phyloP scores from a whole-genome alignment of 2,329 filamentous ascomycete genomes.

The Trichoderma atroviride region DNA sequence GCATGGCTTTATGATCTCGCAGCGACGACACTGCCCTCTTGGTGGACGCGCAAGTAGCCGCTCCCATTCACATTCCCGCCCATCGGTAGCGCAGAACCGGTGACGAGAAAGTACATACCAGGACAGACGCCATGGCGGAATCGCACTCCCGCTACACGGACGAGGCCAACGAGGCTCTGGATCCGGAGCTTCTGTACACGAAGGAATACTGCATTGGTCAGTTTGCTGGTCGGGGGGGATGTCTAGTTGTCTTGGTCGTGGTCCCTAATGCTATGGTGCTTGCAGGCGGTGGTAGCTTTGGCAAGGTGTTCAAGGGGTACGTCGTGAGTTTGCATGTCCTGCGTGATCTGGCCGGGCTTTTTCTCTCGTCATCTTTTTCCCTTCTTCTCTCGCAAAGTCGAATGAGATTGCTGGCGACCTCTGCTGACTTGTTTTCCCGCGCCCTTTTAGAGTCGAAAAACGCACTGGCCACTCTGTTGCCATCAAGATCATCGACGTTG shows the following conservation, averaged over 20 bases:
- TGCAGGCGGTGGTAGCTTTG: slow-evolving; percentile 91
- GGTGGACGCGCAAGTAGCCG: slow-evolving; percentile 3
- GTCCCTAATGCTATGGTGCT: slow-evolving; percentile 28
- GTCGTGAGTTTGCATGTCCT: slow-evolving; percentile 46
- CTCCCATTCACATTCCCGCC: slow-evolving; percentile 10
- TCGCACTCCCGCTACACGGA: slow-evolving; percentile 49
- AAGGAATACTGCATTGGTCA: slow-evolving; percentile 87
- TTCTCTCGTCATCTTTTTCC: not conserved
- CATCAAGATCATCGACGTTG: slow-evolving; percentile 98
- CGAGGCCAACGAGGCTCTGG: slow-evolving; percentile 57
- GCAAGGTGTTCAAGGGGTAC: slow-evolving; percentile 97
- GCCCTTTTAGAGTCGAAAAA: slow-evolving; percentile 73
- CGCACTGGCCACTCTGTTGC: slow-evolving; percentile 90
- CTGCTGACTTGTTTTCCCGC: slow-evolving; percentile 4
- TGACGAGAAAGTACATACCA: not conserved
- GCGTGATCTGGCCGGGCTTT: not conserved
- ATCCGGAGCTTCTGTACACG: slow-evolving; percentile 90
- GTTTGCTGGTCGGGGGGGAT: slow-evolving; percentile 33
- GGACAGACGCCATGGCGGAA: slow-evolving; percentile 49
- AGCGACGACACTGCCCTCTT: not conserved
- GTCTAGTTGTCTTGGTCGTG: not conserved
- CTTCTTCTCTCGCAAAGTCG: not conserved
- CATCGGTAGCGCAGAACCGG: not conserved
- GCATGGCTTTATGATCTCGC: slow-evolving; percentile 16
- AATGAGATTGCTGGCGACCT: not conserved